phyloP scores from a whole-genome alignment of 1,284 basidiomycete species.

The Fomitopsis betulina region DNA sequence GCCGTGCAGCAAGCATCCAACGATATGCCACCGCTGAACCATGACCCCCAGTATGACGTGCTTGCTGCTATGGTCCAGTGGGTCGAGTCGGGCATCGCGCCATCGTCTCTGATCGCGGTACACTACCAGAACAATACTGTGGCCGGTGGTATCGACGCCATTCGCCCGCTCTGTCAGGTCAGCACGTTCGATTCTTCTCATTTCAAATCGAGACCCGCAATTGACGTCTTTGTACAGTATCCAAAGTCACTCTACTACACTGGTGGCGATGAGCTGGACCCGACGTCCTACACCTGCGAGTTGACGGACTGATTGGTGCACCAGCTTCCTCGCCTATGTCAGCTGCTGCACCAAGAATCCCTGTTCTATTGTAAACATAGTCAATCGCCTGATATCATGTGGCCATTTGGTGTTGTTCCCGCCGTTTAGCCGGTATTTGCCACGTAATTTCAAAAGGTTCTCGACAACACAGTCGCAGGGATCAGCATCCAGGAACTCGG shows the following conservation, averaged over 20 bases:
- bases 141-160: constrained; percentile 14
- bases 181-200: not conserved
- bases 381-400: too few relatives aligned
- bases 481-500: too few relatives aligned
- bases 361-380: too few relatives aligned
- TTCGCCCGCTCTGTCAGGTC: constrained; percentile 18
- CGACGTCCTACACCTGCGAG: not conserved
- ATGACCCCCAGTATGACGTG: constrained; percentile 27
- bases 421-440: too few relatives aligned
- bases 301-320: not conserved
- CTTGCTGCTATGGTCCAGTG: constrained; percentile 33
- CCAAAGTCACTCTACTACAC: not conserved
- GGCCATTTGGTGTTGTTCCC: too few relatives aligned
- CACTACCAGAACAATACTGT: constrained; percentile 13
- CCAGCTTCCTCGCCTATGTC: too few relatives aligned
- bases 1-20: constrained; percentile 9
- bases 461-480: too few relatives aligned
- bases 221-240: not conserved
- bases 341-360: too few relatives aligned
- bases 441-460: too few relatives aligned
- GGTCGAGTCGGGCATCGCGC: constrained; percentile 32
- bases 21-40: constrained; percentile 10
- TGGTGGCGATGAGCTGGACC: not conserved
- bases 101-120: constrained; percentile 25
- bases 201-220: too few relatives aligned